Percentiles rank a stretch among this genome's conserved stretches.
These are phyloP conservation scores for Kewa caespitosa DNA, from an alignment of 179 eudicot species.

Conservation along the genomic window DNA sequence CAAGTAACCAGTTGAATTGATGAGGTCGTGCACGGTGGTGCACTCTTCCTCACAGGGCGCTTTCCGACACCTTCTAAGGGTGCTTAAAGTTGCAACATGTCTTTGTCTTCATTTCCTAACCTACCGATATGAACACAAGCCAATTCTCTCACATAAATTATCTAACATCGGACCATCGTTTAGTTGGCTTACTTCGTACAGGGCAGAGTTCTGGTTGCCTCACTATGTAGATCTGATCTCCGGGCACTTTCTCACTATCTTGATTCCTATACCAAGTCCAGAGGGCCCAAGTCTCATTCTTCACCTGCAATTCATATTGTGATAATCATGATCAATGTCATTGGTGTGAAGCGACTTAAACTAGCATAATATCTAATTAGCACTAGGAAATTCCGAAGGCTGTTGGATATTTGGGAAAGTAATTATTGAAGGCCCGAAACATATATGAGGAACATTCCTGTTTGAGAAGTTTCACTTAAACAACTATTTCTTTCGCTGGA, in stretches of 20 bases:
- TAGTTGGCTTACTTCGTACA: conserved; percentile 29
- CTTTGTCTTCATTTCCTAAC: not conserved
- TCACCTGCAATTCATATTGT: conserved; percentile 52
- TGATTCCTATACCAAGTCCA: conserved; percentile 98
- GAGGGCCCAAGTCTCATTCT: conserved; percentile 82
- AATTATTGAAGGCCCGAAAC: no score
- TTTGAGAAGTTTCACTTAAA: no score
- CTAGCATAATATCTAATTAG: not conserved
- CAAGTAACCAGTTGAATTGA: conserved; percentile 4
- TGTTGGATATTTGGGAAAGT: no score
- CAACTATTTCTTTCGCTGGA: no score
- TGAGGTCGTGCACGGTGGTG: not conserved
- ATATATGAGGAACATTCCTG: no score
- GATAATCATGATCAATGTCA: not conserved
- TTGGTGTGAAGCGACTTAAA: not conserved
- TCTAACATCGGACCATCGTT: conserved; percentile 31
- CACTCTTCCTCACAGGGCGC: not conserved
- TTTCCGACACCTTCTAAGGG: not conserved
- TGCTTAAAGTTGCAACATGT: not conserved
- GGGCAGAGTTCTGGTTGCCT: conserved; percentile 78
- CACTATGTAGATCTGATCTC: conserved; percentile 82
- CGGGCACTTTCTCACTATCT: conserved; percentile 62
- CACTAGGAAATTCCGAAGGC: no score
- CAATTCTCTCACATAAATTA: conserved; percentile 1
- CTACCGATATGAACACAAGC: not conserved